Percentiles rank a stretch among this genome's conserved stretches.
Evolutionary conservation across 108 stramenopile genomes (phyloP).

Genomic region (Thalassiosira profunda): DNA sequence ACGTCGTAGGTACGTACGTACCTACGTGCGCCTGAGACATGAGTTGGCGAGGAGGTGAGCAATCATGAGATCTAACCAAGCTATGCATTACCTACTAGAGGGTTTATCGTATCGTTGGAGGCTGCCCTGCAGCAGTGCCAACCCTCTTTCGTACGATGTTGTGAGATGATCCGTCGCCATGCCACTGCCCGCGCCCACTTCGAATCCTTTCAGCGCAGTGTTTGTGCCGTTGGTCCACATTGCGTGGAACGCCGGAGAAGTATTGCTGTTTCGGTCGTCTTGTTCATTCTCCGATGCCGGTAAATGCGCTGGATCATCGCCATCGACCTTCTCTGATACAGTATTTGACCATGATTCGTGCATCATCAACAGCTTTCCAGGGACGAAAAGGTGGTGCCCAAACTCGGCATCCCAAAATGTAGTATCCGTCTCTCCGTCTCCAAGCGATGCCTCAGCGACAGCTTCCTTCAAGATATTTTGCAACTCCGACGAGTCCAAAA

Average conservation of each 20-base stretch:
- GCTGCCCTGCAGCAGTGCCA: constrained; percentile 5
- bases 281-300: too few relatives aligned
- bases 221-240: constrained; percentile 64
- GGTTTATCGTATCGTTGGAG: too few relatives aligned
- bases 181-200: constrained; percentile 58
- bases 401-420: constrained; percentile 42
- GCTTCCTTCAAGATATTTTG: constrained; percentile 42
- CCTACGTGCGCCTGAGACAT: too few relatives aligned
- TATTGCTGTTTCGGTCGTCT: neutral
- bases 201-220: constrained; percentile 54
- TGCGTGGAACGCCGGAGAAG: neutral
- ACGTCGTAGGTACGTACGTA: too few relatives aligned
- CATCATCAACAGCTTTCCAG: constrained; percentile 57
- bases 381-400: constrained; percentile 66
- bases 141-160: constrained; percentile 39
- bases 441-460: constrained; percentile 47
- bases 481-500: constrained; percentile 51
- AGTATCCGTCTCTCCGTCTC: constrained; percentile 43
- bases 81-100: too few relatives aligned
- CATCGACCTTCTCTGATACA: neutral
- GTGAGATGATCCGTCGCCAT: constrained; percentile 78
- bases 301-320: too few relatives aligned
- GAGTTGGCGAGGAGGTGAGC: too few relatives aligned
- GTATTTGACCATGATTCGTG: constrained; percentile 52
- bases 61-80: too few relatives aligned